These are phyloP conservation scores for Kappamyces sp. DNA, from an alignment of 192 early-diverging fungal genomes.

Conservation along the genomic window DNA sequence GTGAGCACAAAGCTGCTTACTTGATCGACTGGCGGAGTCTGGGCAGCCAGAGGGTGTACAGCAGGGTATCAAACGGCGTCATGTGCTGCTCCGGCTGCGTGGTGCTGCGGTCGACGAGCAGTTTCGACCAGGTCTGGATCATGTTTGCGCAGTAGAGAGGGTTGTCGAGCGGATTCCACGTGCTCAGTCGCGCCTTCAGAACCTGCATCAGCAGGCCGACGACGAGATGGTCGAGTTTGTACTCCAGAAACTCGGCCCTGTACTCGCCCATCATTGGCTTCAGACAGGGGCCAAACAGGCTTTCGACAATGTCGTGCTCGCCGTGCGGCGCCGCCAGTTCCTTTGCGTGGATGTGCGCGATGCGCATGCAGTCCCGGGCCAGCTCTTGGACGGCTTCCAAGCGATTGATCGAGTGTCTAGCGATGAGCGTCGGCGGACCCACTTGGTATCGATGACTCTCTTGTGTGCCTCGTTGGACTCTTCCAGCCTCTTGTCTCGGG, in stretches of 20 bases:
- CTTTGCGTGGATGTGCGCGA: slow-evolving; percentile 10
- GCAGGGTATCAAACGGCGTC: slow-evolving; percentile 73
- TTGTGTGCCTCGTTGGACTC: too few species aligned
- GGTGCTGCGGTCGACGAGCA: slow-evolving; percentile 40
- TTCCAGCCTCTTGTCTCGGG: too few species aligned
- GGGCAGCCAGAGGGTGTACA: slow-evolving; percentile 72
- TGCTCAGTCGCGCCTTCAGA: slow-evolving; percentile 36
- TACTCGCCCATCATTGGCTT: slow-evolving; percentile 49
- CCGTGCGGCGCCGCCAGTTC: slow-evolving; percentile 1
- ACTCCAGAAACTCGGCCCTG: slow-evolving; percentile 47
- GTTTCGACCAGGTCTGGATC: slow-evolving; percentile 56
- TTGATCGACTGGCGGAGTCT: slow-evolving; percentile 71
- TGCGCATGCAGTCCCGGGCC: slow-evolving; percentile 35
- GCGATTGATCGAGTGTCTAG: slow-evolving; percentile 37
- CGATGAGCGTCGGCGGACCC: slow-evolving; percentile 28
- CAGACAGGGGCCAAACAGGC: slow-evolving; percentile 50
- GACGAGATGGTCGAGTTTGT: slow-evolving; percentile 61
- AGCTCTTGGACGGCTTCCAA: slow-evolving; percentile 39
- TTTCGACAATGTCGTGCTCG: slow-evolving; percentile 7
- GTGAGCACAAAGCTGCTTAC: slow-evolving; percentile 36
- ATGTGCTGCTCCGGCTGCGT: slow-evolving; percentile 32
- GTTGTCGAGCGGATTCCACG: slow-evolving; percentile 63
- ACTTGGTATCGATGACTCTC: too few species aligned
- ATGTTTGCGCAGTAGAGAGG: slow-evolving; percentile 47
- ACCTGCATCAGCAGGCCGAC: slow-evolving; percentile 52